Evolutionary conservation across 225 moss, liverwort and hornwort genomes (phyloP), one percentile per base, ranked within the genome.

Genomic region (Antitrichia curtipendula): DNA sequence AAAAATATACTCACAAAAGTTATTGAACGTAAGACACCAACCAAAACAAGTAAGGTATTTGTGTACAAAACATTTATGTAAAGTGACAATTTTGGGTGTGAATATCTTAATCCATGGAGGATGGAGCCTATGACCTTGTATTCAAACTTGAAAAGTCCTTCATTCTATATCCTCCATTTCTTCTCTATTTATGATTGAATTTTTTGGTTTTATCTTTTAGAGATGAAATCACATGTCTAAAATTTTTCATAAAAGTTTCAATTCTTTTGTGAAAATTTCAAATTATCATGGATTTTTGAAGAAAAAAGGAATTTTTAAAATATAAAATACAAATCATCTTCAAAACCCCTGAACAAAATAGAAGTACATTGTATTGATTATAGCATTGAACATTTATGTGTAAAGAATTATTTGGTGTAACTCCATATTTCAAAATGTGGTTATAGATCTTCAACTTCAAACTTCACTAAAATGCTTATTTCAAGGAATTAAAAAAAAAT

Each of bases 101-200:
- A 32, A 31, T 20, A 50, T 3, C 1, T 32, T 10, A 31, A 27
- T 16, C 9, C 6, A 1, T 4, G 4, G 24, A 4, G 4, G 8
- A 23, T 4, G 8, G 0, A 24, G 40, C 8, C 24, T 7, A 40
- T 23, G 1, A 38, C 7, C 0, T 0, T 68, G 4, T 38, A 23
- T 38, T 40, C 23, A 68, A 38, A 68, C 2, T 68, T 68, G 4
- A 38, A 68, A 68, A n/a, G 38, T 23, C 13, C 23, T 0, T 38
- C 38, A 23, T 13, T 38, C 9, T 7, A 24, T 24, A 14, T 68
- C 23, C 6, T 38, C 13, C 23, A 38, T 68, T 38, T 68, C 4
- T 68, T 38, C 12, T 68, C 7, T 13, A 38, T 68, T 68, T 68
- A 38, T 13, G 4, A 66, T 8, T 18, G 20, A 65, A 20, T 20